Base-by-base conservation (phyloP, 2,329 filamentous ascomycete species). In the Pezicula carpinea region DNA sequence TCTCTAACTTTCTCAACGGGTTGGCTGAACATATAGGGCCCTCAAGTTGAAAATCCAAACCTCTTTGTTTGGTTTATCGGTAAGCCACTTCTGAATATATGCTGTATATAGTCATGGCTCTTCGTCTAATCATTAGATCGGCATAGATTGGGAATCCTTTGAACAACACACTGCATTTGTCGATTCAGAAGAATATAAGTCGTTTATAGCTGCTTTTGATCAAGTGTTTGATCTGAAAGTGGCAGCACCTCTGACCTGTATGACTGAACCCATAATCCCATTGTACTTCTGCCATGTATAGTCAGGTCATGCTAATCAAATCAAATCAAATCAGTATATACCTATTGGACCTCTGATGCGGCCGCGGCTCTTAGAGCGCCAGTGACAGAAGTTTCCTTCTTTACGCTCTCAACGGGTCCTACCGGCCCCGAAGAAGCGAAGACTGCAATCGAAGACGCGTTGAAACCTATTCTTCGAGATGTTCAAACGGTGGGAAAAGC, bases 351-450 rank as follows among this genome's bases (percentile, higher is more conserved):
- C 17, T 22, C 19, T 33, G 22, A 18, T 13, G 34, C 39, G 13
- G 43, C 6, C 26, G 43, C 43, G 14, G 35, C 43, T 6, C 32
- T 46, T 17, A 32, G 23, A 14, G 29, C 43, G 3, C n/a, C n/a
- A 0, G 40, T 47, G 1, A 47, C 46, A 22, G 46, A 47, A 39
- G 33, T 47, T 14, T 31, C 46, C 7, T 47, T 43, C 40, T 43
- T 7, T 11, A 47, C 46, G 6, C 11, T 43, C 17, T n/a, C n/a
- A n/a, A n/a, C n/a, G n/a, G n/a, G n/a, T n/a, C 26, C 46, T 15
- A 32, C 6, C 8, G 15, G 32, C n/a, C n/a, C 39, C 15, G 22
- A 19, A 11, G 39, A 32, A 21, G 39, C 15, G 8, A 38, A 35
- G 15, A 21, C 11, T 5, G 32, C 11, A 31, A 39, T 47, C 23